Evolutionary conservation across 106 monocot genomes (phyloP), one percentile per base, ranked within the genome.

Genomic region (Platanthera guangdongensis): DNA sequence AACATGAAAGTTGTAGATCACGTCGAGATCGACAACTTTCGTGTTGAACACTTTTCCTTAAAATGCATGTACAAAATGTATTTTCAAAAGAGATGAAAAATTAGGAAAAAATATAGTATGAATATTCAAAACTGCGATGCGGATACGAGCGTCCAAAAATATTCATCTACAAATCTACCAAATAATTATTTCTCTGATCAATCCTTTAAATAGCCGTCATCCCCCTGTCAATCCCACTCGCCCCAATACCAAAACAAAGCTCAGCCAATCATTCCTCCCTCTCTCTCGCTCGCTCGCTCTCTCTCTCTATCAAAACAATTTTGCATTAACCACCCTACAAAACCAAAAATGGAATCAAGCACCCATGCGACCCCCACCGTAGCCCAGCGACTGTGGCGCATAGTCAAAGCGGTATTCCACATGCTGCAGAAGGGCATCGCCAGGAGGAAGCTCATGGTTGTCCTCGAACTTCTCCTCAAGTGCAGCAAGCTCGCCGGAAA

Each of bases 401-500:
- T 78, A 0, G 22, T 78, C 9, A 68, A 45, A 22, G 85, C 77
- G 9, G 55, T 85, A 2, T 80, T 75, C 72, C 81, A 82, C 75
- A 74, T 85, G 81, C 52, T 82, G 21, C 67, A 74, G 14, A 88
- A 82, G 53, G 78, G 79, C 48, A n/a, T 82, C 47, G 77, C 77
- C 55, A 90, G 87, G 78, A 75, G 83, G 39, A 87, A 81, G 68
- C 76, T 85, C 59, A 5, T 80, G 69, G 80, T 81, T 19, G 74
- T 88, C 65, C 81, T 85, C 47, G 85, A 90, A 39, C 87, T 90
- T 78, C 88, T 90, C 78, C 75, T 84, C 62, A 75, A 79, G 57
- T 81, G 89, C 22, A 71, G 92, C n/a, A 87, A 88, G 54, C 51
- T 83, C 72, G 78, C 83, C 59, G 80, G 84, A 68, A 81, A 77